Base-by-base conservation (phyloP, 2,329 filamentous ascomycete species). In the Aspergillus oerlinghausenensis region DNA sequence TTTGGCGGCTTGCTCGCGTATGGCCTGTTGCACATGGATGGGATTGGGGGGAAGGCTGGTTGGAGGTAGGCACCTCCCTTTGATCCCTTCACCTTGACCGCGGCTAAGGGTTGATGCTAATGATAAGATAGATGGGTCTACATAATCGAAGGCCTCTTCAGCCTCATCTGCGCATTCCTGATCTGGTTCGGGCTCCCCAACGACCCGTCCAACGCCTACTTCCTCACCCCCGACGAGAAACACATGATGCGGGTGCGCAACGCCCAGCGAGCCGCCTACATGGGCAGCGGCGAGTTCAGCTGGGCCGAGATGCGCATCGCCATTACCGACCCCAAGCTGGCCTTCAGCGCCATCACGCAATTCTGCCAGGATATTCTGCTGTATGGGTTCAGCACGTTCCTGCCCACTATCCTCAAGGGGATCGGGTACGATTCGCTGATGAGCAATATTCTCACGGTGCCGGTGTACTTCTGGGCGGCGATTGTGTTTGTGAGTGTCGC, bases 321-420 rank as follows among this genome's bases (percentile, higher is more conserved):
- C 0, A 57, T 81, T 7, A 69, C 65, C 11, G 82, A 84, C 56
- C 77, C 77, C 1, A 84, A 84, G 61, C 64, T 83, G 2, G 80
- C 79, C 55, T 67, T 83, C 49, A 81, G 76, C 55, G 77, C 75
- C 4, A 58, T 69, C 25, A 79, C 79, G 19, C 79, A 82, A 49
- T 82, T 83, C 65, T 82, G 79, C 51, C 76, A 80, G 56, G 79
- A 82, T 56, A 79, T 80, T 26, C 68, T 81, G 47, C 72, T 82
- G 0, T 84, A 82, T 63, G 82, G 81, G n/a, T 84, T 84, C 67
- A 80, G 77, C 60, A 84, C 81, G 9, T 85, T 85, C 64, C 69
- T 84, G 3, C 83, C 83, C 2, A 78, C 78, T 1, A 84, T 86
- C 60, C 73, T 85, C 50, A 72, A 76, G 45, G 74, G 73, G 32